phyloP scores from a whole-genome alignment of 305 asterid species.

The Nicotiana rustica region DNA sequence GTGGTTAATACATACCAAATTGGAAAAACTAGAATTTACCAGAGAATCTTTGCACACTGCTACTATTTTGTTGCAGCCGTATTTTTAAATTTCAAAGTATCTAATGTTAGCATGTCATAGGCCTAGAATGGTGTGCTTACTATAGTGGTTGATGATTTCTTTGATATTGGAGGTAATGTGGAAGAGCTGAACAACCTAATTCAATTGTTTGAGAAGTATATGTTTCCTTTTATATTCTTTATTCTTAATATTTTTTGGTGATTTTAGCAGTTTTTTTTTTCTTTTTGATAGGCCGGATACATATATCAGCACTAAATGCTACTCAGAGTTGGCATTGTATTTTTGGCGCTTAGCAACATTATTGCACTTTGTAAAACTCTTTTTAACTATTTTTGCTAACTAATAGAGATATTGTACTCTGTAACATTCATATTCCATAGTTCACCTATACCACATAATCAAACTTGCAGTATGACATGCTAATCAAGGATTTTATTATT shows the following conservation, averaged over 20 bases:
- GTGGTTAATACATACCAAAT: too few relatives aligned
- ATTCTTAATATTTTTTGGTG: neutral
- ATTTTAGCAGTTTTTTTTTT: neutral
- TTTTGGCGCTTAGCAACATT: conserved; percentile 61
- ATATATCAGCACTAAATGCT: conserved; percentile 50
- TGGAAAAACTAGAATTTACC: too few relatives aligned
- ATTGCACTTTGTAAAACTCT: conserved; percentile 46
- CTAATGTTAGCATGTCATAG: conserved; percentile 78
- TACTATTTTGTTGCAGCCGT: too few relatives aligned
- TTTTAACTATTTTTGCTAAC: conserved; percentile 7
- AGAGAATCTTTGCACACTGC: too few relatives aligned
- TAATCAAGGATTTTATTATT: neutral
- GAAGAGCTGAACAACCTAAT: conserved; percentile 69
- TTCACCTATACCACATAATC: neutral
- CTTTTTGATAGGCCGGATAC: conserved; percentile 67
- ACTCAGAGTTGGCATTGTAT: conserved; percentile 61
- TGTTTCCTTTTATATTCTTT: conserved; percentile 3
- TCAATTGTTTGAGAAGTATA: conserved; percentile 62
- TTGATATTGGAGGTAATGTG: conserved; percentile 76
- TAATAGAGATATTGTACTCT: neutral
- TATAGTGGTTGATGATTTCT: conserved; percentile 82
- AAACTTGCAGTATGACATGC: neutral
- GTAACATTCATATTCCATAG: neutral
- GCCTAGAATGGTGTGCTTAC: conserved; percentile 77
- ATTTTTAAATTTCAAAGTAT: too few relatives aligned